Evolutionary conservation across 495 filamentous ascomycete species (phyloP).

Genomic region (Melanomma pulvis-pyrius): DNA sequence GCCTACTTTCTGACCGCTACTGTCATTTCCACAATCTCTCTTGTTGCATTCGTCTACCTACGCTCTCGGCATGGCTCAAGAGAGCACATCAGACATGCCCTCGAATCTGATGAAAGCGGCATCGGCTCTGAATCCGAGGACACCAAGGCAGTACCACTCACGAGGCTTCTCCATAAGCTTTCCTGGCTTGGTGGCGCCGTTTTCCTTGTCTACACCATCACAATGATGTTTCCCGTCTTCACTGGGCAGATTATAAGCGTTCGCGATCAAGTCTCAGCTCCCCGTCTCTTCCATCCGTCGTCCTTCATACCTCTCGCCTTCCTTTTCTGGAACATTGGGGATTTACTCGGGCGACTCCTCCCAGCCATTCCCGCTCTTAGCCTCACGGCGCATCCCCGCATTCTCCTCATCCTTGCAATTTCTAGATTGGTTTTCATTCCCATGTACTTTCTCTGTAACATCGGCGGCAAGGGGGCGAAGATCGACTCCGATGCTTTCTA

Average conservation of each 20-base stretch:
- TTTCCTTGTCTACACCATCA: slow-evolving; percentile 75
- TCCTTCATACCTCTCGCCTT: slow-evolving; percentile 90
- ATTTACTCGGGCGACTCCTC: slow-evolving; percentile 74
- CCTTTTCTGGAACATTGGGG: slow-evolving; percentile 91
- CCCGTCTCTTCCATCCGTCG: slow-evolving; percentile 67
- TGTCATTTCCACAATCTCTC: slow-evolving; percentile 57
- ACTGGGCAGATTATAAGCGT: slow-evolving; percentile 75
- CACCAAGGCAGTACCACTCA: slow-evolving; percentile 66
- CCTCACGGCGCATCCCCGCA: slow-evolving; percentile 61
- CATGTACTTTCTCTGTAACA: slow-evolving; percentile 86
- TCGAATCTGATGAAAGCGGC: slow-evolving; percentile 40
- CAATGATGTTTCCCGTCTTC: slow-evolving; percentile 95
- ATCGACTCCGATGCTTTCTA: slow-evolving; percentile 87
- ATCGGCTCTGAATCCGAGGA: slow-evolving; percentile 29
- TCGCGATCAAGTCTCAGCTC: slow-evolving; percentile 50
- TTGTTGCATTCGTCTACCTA: slow-evolving; percentile 66
- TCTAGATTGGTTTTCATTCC: slow-evolving; percentile 73
- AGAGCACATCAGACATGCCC: slow-evolving; percentile 22
- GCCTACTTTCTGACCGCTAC: slow-evolving; percentile 91
- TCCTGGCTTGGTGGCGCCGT: slow-evolving; percentile 70
- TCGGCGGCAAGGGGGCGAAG: slow-evolving; percentile 67
- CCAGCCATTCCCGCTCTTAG: slow-evolving; percentile 66
- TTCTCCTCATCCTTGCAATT: slow-evolving; percentile 66
- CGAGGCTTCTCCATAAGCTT: slow-evolving; percentile 70
- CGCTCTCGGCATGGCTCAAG: slow-evolving; percentile 52